Evolutionary conservation across 2,329 filamentous ascomycete species (phyloP).

Genomic region (Pseudogymnoascus sp.): DNA sequence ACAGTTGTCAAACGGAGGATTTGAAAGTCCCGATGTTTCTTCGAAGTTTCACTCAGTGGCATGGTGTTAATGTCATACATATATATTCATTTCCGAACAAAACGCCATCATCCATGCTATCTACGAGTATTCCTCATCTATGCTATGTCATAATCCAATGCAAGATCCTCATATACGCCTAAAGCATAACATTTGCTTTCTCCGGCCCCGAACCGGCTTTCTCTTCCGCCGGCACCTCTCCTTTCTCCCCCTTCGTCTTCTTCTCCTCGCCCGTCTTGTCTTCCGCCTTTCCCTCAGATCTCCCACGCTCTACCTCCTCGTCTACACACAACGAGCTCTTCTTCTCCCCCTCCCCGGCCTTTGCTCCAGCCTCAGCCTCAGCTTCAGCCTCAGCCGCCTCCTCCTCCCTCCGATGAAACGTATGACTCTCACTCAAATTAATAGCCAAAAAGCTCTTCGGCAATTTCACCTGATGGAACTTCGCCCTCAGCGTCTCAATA

Average conservation of each 20-base stretch:
- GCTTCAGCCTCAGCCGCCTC: constrained; percentile 6
- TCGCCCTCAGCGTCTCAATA: constrained; percentile 88
- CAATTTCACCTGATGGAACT: constrained; percentile 68
- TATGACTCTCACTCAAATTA: constrained; percentile 30
- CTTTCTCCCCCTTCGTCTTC: neutral
- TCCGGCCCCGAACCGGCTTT: neutral
- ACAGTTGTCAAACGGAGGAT: neutral
- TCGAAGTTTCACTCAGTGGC: too few relatives aligned
- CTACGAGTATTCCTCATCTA: neutral
- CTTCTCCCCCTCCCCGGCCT: neutral
- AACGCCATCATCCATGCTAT: neutral
- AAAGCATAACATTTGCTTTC: neutral
- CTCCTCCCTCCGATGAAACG: constrained; percentile 29
- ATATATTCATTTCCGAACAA: neutral
- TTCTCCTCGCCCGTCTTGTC: neutral
- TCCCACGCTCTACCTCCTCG: neutral
- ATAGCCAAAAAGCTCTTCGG: constrained; percentile 31
- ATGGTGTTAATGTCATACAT: neutral
- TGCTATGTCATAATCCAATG: neutral
- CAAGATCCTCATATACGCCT: neutral
- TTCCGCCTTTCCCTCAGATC: neutral
- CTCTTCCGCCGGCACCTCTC: neutral
- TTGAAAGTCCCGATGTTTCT: neutral
- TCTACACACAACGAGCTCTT: neutral
- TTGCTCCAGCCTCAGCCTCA: neutral